These are phyloP conservation scores for Saprolegnia diclina DNA, from an alignment of 352 stramenopile species.

Conservation along the genomic window DNA sequence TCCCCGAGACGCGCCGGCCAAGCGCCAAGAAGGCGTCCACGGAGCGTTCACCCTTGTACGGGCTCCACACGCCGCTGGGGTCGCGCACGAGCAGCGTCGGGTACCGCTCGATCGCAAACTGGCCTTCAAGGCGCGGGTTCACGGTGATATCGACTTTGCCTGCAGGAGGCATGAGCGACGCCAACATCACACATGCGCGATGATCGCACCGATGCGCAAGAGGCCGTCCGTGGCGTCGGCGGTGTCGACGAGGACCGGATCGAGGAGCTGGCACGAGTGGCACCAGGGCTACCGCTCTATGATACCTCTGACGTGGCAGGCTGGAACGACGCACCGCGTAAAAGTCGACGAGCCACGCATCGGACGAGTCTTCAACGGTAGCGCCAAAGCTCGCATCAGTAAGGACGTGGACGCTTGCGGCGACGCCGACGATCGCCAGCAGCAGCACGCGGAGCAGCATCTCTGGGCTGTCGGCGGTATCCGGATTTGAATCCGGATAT, in stretches of 20 bases:
- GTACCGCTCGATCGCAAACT: conserved; percentile 15
- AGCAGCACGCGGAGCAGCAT: not conserved
- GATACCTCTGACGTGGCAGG: not conserved
- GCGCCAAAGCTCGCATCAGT: not conserved
- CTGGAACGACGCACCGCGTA: not conserved
- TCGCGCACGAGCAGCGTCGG: conserved; percentile 6
- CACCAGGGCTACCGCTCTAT: conserved; percentile 14
- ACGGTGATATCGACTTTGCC: conserved; percentile 11
- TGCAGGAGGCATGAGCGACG: not conserved
- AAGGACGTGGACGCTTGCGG: not conserved
- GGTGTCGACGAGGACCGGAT: not conserved
- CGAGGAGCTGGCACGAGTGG: not conserved
- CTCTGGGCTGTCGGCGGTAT: no score
- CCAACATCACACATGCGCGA: not conserved
- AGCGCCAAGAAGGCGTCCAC: conserved; percentile 8
- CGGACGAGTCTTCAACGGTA: not conserved
- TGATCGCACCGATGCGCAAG: not conserved
- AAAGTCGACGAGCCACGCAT: conserved; percentile 14
- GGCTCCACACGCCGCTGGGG: not conserved
- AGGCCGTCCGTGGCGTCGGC: not conserved
- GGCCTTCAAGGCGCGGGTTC: not conserved
- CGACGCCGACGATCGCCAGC: not conserved
- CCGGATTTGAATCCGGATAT: no score
- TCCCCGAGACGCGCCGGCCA: not conserved
- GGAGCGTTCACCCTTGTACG: conserved; percentile 7